A percentile compares a stretch with the other conserved stretches of the same genome.
Evolutionary conservation across 805 yeast species (phyloP).

Genomic region (Metschnikowia picachoensis): DNA sequence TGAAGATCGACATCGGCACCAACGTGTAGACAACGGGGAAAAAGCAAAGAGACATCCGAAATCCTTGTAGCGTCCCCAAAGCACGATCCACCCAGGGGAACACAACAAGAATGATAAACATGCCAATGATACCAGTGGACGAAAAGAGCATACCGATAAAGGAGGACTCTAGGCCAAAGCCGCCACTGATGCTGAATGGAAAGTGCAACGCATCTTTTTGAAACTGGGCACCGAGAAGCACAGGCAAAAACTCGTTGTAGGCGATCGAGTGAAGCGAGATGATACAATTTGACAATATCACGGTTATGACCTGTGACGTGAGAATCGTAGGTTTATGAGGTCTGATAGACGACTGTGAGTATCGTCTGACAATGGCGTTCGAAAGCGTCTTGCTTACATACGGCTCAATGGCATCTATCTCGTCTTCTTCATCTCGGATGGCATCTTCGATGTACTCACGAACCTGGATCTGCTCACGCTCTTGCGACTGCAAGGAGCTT

Average conservation of each 20-base stretch:
- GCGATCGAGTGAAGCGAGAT: slow-evolving; percentile 31
- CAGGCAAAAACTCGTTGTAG: slow-evolving; percentile 36
- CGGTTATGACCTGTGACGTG: slow-evolving; percentile 30
- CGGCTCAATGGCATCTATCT: slow-evolving; percentile 8
- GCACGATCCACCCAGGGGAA: slow-evolving; percentile 34
- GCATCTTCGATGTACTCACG: neutral
- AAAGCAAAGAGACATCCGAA: slow-evolving; percentile 28
- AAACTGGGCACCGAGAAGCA: slow-evolving; percentile 32
- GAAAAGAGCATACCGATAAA: slow-evolving; percentile 35
- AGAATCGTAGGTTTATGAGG: slow-evolving; percentile 11
- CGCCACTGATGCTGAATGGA: slow-evolving; percentile 36
- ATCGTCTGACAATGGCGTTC: slow-evolving; percentile 15
- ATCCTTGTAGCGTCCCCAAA: slow-evolving; percentile 30
- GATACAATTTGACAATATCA: slow-evolving; percentile 31
- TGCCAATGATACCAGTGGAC: slow-evolving; percentile 35
- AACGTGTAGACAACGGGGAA: slow-evolving; percentile 32
- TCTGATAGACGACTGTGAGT: slow-evolving; percentile 12
- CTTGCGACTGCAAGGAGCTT: neutral
- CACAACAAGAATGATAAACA: slow-evolving; percentile 26
- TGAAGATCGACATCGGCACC: slow-evolving; percentile 31
- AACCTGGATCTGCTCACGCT: neutral
- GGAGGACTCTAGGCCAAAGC: slow-evolving; percentile 31
- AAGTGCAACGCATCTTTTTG: slow-evolving; percentile 24
- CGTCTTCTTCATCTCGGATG: slow-evolving; percentile 4
- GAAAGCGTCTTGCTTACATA: slow-evolving; percentile 9